Percentiles rank a stretch among this genome's conserved stretches.
phyloP scores from a whole-genome alignment of 192 early-diverging fungal species.

The Linderina pennispora region DNA sequence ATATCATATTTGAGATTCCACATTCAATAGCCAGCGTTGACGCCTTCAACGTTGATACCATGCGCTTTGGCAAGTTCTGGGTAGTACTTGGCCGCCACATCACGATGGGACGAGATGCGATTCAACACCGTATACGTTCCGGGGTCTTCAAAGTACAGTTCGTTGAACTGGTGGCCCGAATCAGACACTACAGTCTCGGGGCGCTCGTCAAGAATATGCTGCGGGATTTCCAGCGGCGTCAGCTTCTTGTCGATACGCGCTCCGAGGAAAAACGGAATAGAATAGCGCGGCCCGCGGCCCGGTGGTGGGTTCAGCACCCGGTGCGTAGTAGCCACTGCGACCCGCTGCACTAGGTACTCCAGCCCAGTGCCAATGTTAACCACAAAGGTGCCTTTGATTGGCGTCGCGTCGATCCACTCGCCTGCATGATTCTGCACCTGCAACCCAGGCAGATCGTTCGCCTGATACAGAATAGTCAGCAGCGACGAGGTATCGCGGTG shows the following conservation, averaged over 20 bases:
- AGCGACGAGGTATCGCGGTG: slow-evolving; percentile 37
- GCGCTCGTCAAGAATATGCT: slow-evolving; percentile 6
- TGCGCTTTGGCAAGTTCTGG: slow-evolving; percentile 8
- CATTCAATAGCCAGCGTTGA: slow-evolving; percentile 3
- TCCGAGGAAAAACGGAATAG: slow-evolving; percentile 54
- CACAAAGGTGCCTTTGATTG: slow-evolving; percentile 54
- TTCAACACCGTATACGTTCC: slow-evolving; percentile 18
- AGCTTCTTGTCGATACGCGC: slow-evolving; percentile 38
- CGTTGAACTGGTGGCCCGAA: slow-evolving; percentile 18
- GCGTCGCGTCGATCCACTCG: slow-evolving; percentile 55
- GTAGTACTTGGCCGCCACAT: slow-evolving; percentile 18
- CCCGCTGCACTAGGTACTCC: slow-evolving; percentile 47
- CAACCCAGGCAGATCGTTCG: slow-evolving; percentile 51
- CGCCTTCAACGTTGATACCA: background rate
- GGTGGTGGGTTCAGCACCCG: slow-evolving; percentile 50
- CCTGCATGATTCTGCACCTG: slow-evolving; percentile 58
- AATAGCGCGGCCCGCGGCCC: slow-evolving; percentile 44
- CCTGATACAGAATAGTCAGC: slow-evolving; percentile 53
- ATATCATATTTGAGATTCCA: no score
- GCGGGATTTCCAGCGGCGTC: slow-evolving; percentile 19
- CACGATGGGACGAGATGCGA: slow-evolving; percentile 30
- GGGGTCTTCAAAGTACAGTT: slow-evolving; percentile 5
- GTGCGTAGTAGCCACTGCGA: slow-evolving; percentile 53
- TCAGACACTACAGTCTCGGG: slow-evolving; percentile 29
- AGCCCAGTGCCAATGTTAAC: slow-evolving; percentile 63